phyloP scores from a whole-genome alignment of 2,329 filamentous ascomycete genomes.

The Tolypocladium ovalisporum region DNA sequence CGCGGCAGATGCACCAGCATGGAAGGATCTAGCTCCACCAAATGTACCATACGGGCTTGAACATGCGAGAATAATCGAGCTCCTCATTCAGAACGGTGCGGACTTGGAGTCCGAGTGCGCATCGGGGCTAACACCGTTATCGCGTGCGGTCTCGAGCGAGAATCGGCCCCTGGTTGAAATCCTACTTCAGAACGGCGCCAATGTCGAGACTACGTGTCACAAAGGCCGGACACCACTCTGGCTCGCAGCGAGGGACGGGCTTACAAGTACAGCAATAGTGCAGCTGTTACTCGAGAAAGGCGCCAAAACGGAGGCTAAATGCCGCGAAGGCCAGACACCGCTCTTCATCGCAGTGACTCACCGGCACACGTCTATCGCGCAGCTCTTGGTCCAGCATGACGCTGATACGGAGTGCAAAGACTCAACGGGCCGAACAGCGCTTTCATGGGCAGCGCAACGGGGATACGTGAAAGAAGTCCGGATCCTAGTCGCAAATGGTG shows the following conservation, averaged over 20 bases:
- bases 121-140: no score
- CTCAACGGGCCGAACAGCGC: not conserved
- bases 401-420: not conserved
- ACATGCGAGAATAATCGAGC: no score
- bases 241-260: not conserved
- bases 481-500: not conserved
- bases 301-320: no score
- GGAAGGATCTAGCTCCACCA: no score
- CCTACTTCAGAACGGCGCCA: not conserved
- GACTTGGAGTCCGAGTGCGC: no score
- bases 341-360: not conserved
- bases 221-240: not conserved
- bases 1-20: no score
- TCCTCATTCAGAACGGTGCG: no score
- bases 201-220: not conserved
- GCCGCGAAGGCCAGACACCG: no score
- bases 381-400: not conserved
- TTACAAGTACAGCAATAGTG: not conserved
- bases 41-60: no score
- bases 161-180: not conserved
- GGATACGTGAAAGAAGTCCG: not conserved
- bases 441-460: not conserved
- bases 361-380: not conserved
- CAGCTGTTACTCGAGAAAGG: no score
- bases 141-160: no score